Base-by-base conservation (phyloP, 75 land plant species). In the Azolla pinnata region DNA sequence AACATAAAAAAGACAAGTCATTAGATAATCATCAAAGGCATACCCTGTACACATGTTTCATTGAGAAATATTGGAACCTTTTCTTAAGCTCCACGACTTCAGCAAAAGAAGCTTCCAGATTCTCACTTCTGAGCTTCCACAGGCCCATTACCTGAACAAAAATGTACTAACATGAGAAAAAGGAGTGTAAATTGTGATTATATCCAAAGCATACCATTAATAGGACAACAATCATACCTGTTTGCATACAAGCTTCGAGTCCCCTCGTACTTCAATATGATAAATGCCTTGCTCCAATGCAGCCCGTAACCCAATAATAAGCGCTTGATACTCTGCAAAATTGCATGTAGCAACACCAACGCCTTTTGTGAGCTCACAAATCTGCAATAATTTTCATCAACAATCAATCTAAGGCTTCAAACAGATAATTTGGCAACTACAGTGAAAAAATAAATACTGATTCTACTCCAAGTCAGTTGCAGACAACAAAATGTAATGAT, bases 251-350 rank as follows among this genome's bases (percentile, higher is more conserved):
- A 90, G 88, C 29, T 79, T 71, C 25, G 97, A 90, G 33, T 90
- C 97, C 30, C 97, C 97, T 67, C 67, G 79, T 2, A 70, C 81
- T 47, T 72, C 61, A 54, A 90, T 74, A 24, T 60, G 38, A 29
- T 57, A 61, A 55, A 70, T 79, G 2, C 87, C 87, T 51, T 75
- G 72, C 25, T 73, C 54, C 35, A 90, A 67, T 34, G 97, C 97
- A 71, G 51, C 73, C 56, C 73, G 72, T 60, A 90, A 33, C 33
- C 92, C 97, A 24, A 84, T 63, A 30, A 90, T 72, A 26, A 87
- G 14, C 17, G 79, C 85, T 19, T 71, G 67, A 66, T 90, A 90
- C 66, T 90, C 92, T 54, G 97, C 97, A 73, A 82, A 83, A 74
- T 87, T 90, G 46, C 73, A 79, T 29, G 97, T 82, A 31, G 79